Conservation (phyloP, 2,329 filamentous ascomycete genomes). For the Trichoderma sp. region DNA sequence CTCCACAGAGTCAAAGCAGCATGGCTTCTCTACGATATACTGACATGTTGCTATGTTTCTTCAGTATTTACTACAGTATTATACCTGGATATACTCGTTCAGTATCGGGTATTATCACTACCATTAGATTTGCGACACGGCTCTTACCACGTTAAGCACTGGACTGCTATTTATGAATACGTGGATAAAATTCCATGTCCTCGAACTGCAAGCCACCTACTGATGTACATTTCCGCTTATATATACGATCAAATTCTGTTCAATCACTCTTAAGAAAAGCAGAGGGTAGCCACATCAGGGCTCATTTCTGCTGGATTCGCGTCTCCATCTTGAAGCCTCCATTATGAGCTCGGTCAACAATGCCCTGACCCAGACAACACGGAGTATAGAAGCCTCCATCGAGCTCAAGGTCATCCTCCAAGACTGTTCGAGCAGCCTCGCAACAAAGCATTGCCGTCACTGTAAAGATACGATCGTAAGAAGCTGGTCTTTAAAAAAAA, state of each 20-base stretch:
- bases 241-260: not conserved
- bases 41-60: not conserved
- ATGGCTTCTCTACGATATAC: not conserved
- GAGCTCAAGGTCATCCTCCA: slow-evolving; percentile 60
- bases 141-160: too few relatives aligned
- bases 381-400: slow-evolving; percentile 70
- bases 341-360: slow-evolving; percentile 59
- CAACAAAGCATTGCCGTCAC: slow-evolving; percentile 64
- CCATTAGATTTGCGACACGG: too few relatives aligned
- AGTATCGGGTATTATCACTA: too few relatives aligned
- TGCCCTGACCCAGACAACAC: slow-evolving; percentile 65
- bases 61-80: too few relatives aligned
- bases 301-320: slow-evolving; percentile 34
- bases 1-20: not conserved
- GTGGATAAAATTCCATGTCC: not conserved
- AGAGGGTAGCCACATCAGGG: too few relatives aligned
- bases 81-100: too few relatives aligned
- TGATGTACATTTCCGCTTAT: not conserved
- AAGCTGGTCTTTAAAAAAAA: not conserved
- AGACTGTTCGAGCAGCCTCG: slow-evolving; percentile 62
- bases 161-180: too few relatives aligned
- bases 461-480: slow-evolving; percentile 29
- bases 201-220: not conserved
- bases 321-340: slow-evolving; percentile 63
- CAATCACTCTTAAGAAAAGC: too few relatives aligned